A percentile compares a stretch with the other conserved stretches of the same genome.
Conservation (phyloP, 2,329 filamentous ascomycete genomes). For the Shiraia bambusicola region DNA sequence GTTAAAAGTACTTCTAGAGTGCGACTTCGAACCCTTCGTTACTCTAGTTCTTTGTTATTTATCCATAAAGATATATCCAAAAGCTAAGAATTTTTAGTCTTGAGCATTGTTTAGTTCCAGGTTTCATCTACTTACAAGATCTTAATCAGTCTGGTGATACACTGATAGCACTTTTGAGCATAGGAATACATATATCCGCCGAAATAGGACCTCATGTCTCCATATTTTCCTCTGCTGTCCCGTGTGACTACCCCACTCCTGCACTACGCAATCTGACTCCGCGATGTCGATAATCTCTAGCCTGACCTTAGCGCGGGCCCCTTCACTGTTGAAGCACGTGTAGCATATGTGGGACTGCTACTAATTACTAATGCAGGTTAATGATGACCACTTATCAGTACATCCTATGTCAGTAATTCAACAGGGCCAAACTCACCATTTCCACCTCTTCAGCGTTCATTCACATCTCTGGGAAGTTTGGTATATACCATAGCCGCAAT, state of each 20-base stretch:
- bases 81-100: too few relatives aligned
- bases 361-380: constrained; percentile 1
- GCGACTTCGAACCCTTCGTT: too few relatives aligned
- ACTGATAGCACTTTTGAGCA: too few relatives aligned
- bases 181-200: constrained; percentile 7
- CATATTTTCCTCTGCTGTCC: constrained; percentile 5
- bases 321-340: constrained; percentile 3
- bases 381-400: neutral
- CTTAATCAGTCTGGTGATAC: too few relatives aligned
- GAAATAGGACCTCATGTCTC: constrained; percentile 9
- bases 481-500: constrained; percentile 9
- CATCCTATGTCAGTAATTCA: constrained; percentile 1
- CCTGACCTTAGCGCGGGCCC: constrained; percentile 8
- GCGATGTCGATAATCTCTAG: constrained; percentile 22
- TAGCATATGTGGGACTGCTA: constrained; percentile 2
- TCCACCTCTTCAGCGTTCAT: neutral
- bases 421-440: neutral
- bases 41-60: too few relatives aligned
- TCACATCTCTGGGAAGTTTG: neutral
- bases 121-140: too few relatives aligned
- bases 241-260: constrained; percentile 8
- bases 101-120: too few relatives aligned
- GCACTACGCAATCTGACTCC: constrained; percentile 22
- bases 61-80: too few relatives aligned
- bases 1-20: too few relatives aligned